Conservation (phyloP, 768 basidiomycete genomes). For the Boletus subparvulus region DNA sequence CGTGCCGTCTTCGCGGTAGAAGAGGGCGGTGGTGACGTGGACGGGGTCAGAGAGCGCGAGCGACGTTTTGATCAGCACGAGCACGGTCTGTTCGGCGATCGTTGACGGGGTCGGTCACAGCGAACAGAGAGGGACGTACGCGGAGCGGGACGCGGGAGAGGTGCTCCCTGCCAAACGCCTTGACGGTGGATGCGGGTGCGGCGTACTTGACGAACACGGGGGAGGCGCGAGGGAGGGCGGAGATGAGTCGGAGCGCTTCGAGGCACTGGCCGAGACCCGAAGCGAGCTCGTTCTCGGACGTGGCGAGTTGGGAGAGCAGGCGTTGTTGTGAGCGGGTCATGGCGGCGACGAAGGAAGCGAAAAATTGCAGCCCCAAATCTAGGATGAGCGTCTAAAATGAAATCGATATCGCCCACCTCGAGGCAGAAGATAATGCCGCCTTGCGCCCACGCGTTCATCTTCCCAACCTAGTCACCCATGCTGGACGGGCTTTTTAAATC, state of each 20-base stretch:
- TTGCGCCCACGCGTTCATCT: too few relatives aligned
- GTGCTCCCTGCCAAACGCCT: slow-evolving; percentile 32
- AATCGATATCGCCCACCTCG: background rate
- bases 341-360: background rate
- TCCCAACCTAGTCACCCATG: too few relatives aligned
- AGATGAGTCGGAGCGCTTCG: slow-evolving; percentile 33
- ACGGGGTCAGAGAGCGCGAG: slow-evolving; percentile 21
- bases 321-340: slow-evolving; percentile 32
- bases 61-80: slow-evolving; percentile 23
- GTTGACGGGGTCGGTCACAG: too few relatives aligned
- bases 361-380: background rate
- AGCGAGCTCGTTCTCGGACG: slow-evolving; percentile 34
- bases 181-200: slow-evolving; percentile 15
- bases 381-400: slow-evolving; percentile 6
- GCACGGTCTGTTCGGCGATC: slow-evolving; percentile 21
- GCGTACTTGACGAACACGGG: slow-evolving; percentile 28
- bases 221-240: slow-evolving; percentile 28
- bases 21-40: slow-evolving; percentile 23
- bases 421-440: background rate
- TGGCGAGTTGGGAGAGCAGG: slow-evolving; percentile 30
- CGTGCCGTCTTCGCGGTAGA: slow-evolving; percentile 27
- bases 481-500: too few relatives aligned
- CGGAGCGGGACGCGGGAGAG: slow-evolving; percentile 34
- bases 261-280: slow-evolving; percentile 35
- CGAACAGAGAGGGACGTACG: slow-evolving; percentile 11